Conservation (phyloP, 805 yeast genomes). For the Sugiyamaella lignohabitans region DNA sequence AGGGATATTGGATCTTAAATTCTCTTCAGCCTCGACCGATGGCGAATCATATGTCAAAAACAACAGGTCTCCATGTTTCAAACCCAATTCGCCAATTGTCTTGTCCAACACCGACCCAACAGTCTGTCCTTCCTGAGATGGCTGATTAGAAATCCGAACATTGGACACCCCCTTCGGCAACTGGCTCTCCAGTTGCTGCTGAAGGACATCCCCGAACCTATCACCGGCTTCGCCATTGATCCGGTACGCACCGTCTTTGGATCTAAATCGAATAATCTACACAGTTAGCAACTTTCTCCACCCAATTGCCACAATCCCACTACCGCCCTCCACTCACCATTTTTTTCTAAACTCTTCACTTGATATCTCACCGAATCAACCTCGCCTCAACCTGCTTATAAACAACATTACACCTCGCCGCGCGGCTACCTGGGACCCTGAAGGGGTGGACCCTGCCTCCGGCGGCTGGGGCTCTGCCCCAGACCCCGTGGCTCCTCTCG, state of each 20-base stretch:
- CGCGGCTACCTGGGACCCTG: too few species aligned
- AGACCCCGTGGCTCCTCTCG: too few species aligned
- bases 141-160: constrained; percentile 40
- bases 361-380: too few species aligned
- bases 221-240: constrained; percentile 30
- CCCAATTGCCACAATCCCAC: too few species aligned
- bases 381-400: too few species aligned
- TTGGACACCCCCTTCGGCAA: constrained; percentile 26
- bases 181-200: constrained; percentile 24
- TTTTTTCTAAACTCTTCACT: too few species aligned
- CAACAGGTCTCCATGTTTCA: constrained; percentile 53
- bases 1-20: not conserved
- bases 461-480: too few species aligned
- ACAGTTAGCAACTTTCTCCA: too few species aligned
- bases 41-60: constrained; percentile 34
- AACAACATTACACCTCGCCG: too few species aligned
- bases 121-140: constrained; percentile 39
- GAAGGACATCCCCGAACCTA: constrained; percentile 4
- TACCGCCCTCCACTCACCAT: too few species aligned
- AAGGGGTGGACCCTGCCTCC: too few species aligned
- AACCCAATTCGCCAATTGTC: constrained; percentile 31
- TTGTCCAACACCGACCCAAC: constrained; percentile 35
- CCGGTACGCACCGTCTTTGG: constrained; percentile 79
- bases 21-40: not conserved
- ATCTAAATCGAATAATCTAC: constrained; percentile 72